Evolutionary conservation across 1,284 basidiomycete genomes (phyloP).

Genomic region (Entoloma clypeatum): DNA sequence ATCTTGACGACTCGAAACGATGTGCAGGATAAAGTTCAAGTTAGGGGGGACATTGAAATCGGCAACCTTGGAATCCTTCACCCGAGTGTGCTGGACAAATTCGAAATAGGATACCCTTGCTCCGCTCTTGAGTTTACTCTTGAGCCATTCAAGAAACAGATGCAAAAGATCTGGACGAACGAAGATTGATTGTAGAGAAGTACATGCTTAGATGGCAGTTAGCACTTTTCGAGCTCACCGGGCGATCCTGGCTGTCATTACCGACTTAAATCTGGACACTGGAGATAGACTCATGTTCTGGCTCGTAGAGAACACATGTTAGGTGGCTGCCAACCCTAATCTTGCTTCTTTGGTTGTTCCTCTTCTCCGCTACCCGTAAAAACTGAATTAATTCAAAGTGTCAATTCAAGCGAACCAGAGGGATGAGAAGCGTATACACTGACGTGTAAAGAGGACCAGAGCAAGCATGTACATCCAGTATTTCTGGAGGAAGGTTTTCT

Average conservation of each 20-base stretch:
- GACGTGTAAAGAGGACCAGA: constrained; percentile 55
- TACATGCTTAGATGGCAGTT: too few species aligned
- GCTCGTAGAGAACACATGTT: too few species aligned
- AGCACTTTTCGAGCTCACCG: neutral
- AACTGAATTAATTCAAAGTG: constrained; percentile 16
- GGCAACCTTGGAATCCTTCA: constrained; percentile 88
- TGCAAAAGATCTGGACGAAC: constrained; percentile 48
- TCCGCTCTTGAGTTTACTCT: constrained; percentile 93
- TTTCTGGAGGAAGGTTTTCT: constrained; percentile 82
- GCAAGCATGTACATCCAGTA: constrained; percentile 83
- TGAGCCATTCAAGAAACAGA: constrained; percentile 85
- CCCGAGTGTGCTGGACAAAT: constrained; percentile 86
- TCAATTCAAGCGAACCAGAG: neutral
- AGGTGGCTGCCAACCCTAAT: neutral
- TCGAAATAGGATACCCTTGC: constrained; percentile 94
- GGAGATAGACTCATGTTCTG: neutral
- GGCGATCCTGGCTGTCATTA: neutral
- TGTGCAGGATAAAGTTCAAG: constrained; percentile 34
- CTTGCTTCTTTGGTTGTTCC: constrained; percentile 24
- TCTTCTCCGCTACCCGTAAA: constrained; percentile 25
- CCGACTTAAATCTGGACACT: neutral
- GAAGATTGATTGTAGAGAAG: constrained; percentile 33
- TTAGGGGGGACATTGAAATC: constrained; percentile 61
- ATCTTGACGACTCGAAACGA: constrained; percentile 28
- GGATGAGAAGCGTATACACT: constrained; percentile 26